Base-by-base conservation (phyloP, 1,284 basidiomycete genomes). In the Ustilago lituana region DNA sequence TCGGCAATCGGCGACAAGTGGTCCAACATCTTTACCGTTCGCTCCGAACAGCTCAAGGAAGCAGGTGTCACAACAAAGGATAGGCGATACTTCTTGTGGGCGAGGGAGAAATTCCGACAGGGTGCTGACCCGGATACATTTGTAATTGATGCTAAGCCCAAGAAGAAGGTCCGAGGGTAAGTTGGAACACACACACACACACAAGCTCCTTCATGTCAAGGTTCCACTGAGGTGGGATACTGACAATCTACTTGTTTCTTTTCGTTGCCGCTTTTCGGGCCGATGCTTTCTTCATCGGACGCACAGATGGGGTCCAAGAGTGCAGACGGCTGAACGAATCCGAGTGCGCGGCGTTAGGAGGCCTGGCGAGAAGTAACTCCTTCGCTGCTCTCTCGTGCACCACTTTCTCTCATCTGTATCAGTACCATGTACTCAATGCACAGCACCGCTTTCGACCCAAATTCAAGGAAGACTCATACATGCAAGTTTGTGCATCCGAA, bases 1-100 rank as follows among this genome's bases (percentile, higher is more conserved):
- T 66, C 72, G 4, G 71, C 65, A 3, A 50, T 86, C 26, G 84
- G 84, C 24, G 84, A 86, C 39, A 56, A 77, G 15, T 92, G 91
- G 91, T 85, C 88, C 5, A 85, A 86, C 33, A 85, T 92, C 52
- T 92, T 90, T 88, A 84, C 84, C 45, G 82, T 86, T 44, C 84
- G 86, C 26, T 87, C 90, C 12, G 73, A 79, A 32, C 85, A 86
- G 29, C 78, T 92, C 81, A 89, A 87, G 82, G 85, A 87, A 75
- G 86, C 87, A 44, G 90, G 90, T 10, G 58, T 92, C 4, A 82
- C 84, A 27, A 86, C 89, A 33, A 85, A 85, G 73, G 90, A 91
- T 74, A 85, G 91, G 88, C 87, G 77, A 50, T 92, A 91, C 74
- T 87, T 91, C 60, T 83, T 92, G 15, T 92, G 91, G 91, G 88